Evolutionary conservation across 176 grass and related monocot species (phyloP), one percentile per base, ranked within the genome.

Genomic region (Thinopyrum elongatum): DNA sequence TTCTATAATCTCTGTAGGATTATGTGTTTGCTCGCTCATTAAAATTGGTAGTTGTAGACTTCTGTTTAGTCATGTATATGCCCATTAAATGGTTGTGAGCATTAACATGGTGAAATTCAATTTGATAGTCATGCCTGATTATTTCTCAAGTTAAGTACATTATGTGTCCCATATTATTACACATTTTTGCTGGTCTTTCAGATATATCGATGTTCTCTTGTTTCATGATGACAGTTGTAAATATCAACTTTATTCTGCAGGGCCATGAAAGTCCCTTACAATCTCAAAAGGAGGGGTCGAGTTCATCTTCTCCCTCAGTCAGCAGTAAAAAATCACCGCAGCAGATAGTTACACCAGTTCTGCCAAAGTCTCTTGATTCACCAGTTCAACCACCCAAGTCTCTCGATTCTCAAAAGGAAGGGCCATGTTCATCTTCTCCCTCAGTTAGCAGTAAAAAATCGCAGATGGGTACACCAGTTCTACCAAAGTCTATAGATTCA

Each of bases 381-480:
- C 47, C 15, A 2, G 61, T 77, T 61, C 47, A 70, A 51, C 27
- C 33, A 46, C 15, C 0, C 0, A 46, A 77, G 51, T 42, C 61
- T 71, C 17, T 63, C 12, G 71, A 72, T n/a, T 71, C 64, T n/a
- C n/a, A n/a, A n/a, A 38, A 38, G 39, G 42, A 44, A 44, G 42
- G 42, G 42, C 42, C 26, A 8, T 16, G 9, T 26, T 33, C 76
- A 38, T 85, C 53, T 10, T 76, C 69, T 42, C 42, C 44, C 42
- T 76, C 68, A 35, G 77, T 38, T 69, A 66, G 61, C 22, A 76
- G 44, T 33, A 81, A 35, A 77, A 27, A 0, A 0, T 31, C 3
- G 11, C 80, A 79, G 76, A 27, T 39, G 23, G 65, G 11, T 78
- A 5, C 79, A 73, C 65, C n/a, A 15, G 63, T 64, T 64, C 84